A percentile compares a stretch with the other conserved stretches of the same genome.
These are phyloP conservation scores for Penicillium macrosclerotiorum DNA, from an alignment of 495 filamentous ascomycete genomes.

Conservation along the genomic window DNA sequence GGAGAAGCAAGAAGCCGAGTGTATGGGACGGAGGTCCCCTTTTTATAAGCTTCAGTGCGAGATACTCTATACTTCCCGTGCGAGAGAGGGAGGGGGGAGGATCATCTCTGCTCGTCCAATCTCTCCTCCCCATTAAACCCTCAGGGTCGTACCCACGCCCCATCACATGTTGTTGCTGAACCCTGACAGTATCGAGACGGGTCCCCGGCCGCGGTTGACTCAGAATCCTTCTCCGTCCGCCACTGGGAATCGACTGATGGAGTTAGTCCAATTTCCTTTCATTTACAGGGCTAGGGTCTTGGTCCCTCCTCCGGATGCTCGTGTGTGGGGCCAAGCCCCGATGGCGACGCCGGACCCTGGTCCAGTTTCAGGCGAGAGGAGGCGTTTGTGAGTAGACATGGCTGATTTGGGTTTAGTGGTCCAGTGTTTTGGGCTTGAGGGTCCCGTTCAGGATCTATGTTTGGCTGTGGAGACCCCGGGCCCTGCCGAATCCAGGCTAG, in stretches of 20 bases:
- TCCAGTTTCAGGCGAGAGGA: too few species aligned
- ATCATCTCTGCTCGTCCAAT: not conserved
- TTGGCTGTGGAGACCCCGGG: too few species aligned
- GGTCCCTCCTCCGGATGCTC: conserved; percentile 10
- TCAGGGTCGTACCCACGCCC: conserved; percentile 12
- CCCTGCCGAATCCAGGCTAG: conserved; percentile 9
- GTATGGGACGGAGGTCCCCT: conserved; percentile 8
- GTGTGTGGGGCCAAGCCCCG: conserved; percentile 14
- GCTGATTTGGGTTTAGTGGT: too few species aligned
- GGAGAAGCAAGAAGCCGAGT: conserved; percentile 2
- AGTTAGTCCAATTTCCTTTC: not conserved
- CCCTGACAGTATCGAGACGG: conserved; percentile 1
- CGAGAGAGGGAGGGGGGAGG: too few species aligned
- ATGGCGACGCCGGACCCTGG: conserved; percentile 10
- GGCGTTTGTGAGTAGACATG: conserved; percentile 10
- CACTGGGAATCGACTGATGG: too few species aligned
- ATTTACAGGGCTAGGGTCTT: conserved; percentile 7
- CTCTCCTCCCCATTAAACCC: not conserved
- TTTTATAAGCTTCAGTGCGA: conserved; percentile 23
- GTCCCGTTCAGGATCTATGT: too few species aligned
- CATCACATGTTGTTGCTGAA: conserved; percentile 23
- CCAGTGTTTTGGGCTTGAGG: too few species aligned
- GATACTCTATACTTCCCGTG: too few species aligned
- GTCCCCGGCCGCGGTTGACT: conserved; percentile 20
- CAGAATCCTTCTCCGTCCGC: too few species aligned